Evolutionary conservation across 129 eudicot genomes (phyloP), one percentile per base, ranked within the genome.

Genomic region (Logfia minima): DNA sequence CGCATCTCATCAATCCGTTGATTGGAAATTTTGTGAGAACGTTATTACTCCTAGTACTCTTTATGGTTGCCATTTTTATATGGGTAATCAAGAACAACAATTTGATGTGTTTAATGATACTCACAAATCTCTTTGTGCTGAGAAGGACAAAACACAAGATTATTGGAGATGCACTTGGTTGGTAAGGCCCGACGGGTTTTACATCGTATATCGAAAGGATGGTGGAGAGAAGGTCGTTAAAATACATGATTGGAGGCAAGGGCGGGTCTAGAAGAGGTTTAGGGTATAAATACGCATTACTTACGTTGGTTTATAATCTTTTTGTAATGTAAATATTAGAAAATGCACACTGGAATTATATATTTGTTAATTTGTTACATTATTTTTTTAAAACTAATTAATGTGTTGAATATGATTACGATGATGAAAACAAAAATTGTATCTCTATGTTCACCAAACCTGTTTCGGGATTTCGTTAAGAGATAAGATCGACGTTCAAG

Each of bases 81-180:
- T 28, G 79, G 79, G 78, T 13, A 11, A 31, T 26, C 10, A 31
- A 18, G 63, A 82, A 62, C 79, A 53, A 71, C 69, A 23, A 71
- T 76, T 82, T 21, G 82, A 82, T 23, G 85, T 77, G 14, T 82
- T 64, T 4, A 77, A 77, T 24, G 26, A 29, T 29, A 43, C 63
- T 58, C 22, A n/a, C 62, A 76, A 28, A 19, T 70, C 22, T 4
- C 32, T 61, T 14, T 81, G 84, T n/a, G 11, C 10, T 22, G 85
- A 82, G 60, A 51, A 22, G 23, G 80, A 76, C 52, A 19, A 4
- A 17, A 17, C 14, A 18, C 45, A 65, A 52, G 55, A 72, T 29
- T 41, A 65, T 58, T 80, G 84, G 84, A 72, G 70, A 71, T 82
- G 85, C 70, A 70, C 39, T 16, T 82, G 85, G 85, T 13, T 77